Conservation (phyloP, 1,284 basidiomycete species). For the Exobasidium rhododendri region DNA sequence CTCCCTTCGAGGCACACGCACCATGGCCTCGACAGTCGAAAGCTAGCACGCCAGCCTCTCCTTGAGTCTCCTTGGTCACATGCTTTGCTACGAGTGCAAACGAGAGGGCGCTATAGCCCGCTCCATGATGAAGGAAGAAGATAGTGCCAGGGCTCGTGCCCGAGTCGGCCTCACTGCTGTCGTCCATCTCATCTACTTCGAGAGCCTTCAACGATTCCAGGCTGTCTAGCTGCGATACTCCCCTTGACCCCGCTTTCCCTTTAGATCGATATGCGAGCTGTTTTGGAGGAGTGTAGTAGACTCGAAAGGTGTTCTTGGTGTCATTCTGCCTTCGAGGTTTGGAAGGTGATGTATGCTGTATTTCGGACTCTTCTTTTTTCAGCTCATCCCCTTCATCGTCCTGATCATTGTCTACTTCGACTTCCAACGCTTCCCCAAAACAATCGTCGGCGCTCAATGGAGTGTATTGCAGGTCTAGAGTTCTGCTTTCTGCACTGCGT, state of each 20-base stretch:
- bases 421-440: slow-evolving; percentile 48
- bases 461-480: slow-evolving; percentile 59
- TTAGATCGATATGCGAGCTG: neutral
- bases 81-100: slow-evolving; percentile 85
- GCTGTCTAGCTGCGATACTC: too few relatives aligned
- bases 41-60: slow-evolving; percentile 77
- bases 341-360: neutral
- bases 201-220: neutral
- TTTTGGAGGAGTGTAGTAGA: slow-evolving; percentile 49
- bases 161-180: slow-evolving; percentile 51
- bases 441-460: slow-evolving; percentile 42
- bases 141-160: slow-evolving; percentile 62
- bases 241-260: too few relatives aligned
- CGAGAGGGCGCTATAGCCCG: slow-evolving; percentile 80
- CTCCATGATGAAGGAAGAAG: slow-evolving; percentile 89
- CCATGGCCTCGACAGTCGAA: slow-evolving; percentile 87
- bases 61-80: slow-evolving; percentile 64
- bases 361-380: neutral
- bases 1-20: too few relatives aligned
- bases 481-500: neutral
- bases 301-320: slow-evolving; percentile 54
- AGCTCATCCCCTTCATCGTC: slow-evolving; percentile 10
- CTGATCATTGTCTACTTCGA: slow-evolving; percentile 43
- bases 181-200: slow-evolving; percentile 41
- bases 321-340: neutral